Conservation (phyloP, 2,329 filamentous ascomycete genomes). For the Venturia pyrina region DNA sequence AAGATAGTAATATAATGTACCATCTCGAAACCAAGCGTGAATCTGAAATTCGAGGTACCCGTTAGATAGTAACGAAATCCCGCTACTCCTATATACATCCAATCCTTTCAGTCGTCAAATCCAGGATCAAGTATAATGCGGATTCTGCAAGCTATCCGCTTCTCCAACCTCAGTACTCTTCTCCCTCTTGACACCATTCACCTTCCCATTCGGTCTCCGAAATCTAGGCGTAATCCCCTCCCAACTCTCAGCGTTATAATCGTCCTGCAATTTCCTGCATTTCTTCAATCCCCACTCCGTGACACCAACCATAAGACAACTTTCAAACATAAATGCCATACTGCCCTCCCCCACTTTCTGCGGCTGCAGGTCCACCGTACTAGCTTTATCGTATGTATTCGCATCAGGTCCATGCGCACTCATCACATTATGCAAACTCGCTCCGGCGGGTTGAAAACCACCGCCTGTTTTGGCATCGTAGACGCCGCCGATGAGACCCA, state of each 20-base stretch:
- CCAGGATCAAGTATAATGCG: background rate
- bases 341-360: slow-evolving; percentile 48
- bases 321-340: slow-evolving; percentile 57
- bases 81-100: background rate
- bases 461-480: slow-evolving; percentile 47
- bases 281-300: slow-evolving; percentile 62
- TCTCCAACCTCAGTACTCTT: background rate
- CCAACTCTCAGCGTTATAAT: slow-evolving; percentile 79
- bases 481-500: slow-evolving; percentile 52
- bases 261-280: slow-evolving; percentile 60
- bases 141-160: background rate
- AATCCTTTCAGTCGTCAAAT: background rate
- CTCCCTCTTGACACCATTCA: background rate
- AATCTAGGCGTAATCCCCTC: slow-evolving; percentile 41
- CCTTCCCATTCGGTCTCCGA: slow-evolving; percentile 16
- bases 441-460: slow-evolving; percentile 51
- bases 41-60: too few species aligned
- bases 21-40: too few species aligned
- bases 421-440: slow-evolving; percentile 61
- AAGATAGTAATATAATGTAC: too few species aligned
- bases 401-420: slow-evolving; percentile 54
- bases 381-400: slow-evolving; percentile 45
- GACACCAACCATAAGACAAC: slow-evolving; percentile 29
- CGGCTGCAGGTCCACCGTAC: slow-evolving; percentile 43
- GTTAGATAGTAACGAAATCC: background rate